phyloP scores from a whole-genome alignment of 352 stramenopile genomes.

The Phytophthora idaei region DNA sequence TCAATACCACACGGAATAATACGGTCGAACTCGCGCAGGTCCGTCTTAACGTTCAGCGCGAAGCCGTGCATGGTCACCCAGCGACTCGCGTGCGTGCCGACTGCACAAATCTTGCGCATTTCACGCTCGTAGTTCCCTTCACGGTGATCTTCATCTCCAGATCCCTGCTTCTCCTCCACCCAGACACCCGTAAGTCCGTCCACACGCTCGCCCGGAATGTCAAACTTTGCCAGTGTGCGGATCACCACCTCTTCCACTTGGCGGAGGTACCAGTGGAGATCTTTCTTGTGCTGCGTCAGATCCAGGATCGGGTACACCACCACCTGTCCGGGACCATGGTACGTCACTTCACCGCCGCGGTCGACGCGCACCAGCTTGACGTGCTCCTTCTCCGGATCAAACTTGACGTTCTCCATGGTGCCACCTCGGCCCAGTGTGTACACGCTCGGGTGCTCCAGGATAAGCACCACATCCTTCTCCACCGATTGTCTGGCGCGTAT shows the following conservation, averaged over 20 bases:
- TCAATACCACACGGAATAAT: conserved; percentile 98
- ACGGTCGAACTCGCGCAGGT: conserved; percentile 93
- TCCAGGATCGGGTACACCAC: conserved; percentile 98
- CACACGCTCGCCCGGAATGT: conserved; percentile 90
- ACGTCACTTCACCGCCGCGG: conserved; percentile 99
- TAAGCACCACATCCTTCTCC: conserved; percentile 58
- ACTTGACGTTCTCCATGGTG: conserved; percentile 90
- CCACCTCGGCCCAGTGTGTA: conserved; percentile 97
- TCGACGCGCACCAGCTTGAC: conserved; percentile 96
- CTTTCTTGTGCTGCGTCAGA: conserved; percentile 93
- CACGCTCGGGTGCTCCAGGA: conserved; percentile 91
- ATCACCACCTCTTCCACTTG: conserved; percentile 97
- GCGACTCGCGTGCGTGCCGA: conserved; percentile 94
- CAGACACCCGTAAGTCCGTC: conserved; percentile 96
- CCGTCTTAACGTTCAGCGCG: conserved; percentile 95
- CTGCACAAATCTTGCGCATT: conserved; percentile 95
- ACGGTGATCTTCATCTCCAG: conserved; percentile 17
- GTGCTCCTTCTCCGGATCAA: conserved; percentile 65
- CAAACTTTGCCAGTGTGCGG: conserved; percentile 86
- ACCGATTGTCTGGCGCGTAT: conserved; percentile 47
- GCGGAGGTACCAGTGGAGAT: conserved; percentile 98
- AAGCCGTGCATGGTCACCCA: conserved; percentile 99
- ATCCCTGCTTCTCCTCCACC: conserved; percentile 74
- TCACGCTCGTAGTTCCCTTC: conserved; percentile 50
- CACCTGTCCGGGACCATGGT: conserved; percentile 97